Percentiles rank a stretch among this genome's conserved stretches.
phyloP scores from a whole-genome alignment of 441 rosid species.

The Mallotus repandus region DNA sequence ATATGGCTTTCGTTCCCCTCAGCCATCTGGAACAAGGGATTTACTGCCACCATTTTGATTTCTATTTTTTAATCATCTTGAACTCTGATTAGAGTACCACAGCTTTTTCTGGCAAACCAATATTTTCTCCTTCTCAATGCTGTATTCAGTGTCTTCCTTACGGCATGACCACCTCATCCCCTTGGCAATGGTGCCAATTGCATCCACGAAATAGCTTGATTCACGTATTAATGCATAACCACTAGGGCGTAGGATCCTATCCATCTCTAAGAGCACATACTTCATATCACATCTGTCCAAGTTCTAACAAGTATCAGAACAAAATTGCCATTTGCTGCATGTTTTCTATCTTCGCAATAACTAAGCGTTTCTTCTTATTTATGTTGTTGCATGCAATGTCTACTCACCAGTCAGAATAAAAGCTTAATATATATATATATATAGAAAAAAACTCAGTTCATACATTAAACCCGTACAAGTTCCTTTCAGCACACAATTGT shows the following conservation, averaged over 20 bases:
- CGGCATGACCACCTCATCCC: slow-evolving; percentile 87
- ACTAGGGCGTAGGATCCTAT: slow-evolving; percentile 74
- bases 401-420: no score
- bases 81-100: slow-evolving; percentile 59
- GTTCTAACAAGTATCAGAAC: slow-evolving; percentile 21
- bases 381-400: no score
- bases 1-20: slow-evolving; percentile 1
- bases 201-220: slow-evolving; percentile 70
- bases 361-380: no score
- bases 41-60: slow-evolving; percentile 2
- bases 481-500: no score
- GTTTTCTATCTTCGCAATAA: not conserved
- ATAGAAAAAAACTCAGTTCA: no score
- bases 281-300: slow-evolving; percentile 82
- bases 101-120: slow-evolving; percentile 89
- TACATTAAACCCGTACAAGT: no score
- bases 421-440: no score
- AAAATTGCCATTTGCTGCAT: not conserved
- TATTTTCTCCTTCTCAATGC: slow-evolving; percentile 67
- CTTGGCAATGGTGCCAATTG: slow-evolving; percentile 61
- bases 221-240: slow-evolving; percentile 81
- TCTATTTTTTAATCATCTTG: slow-evolving; percentile 32
- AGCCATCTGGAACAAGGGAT: not conserved
- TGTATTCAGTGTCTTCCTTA: slow-evolving; percentile 63
- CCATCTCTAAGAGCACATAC: slow-evolving; percentile 87